Percentiles rank a stretch among this genome's conserved stretches.
phyloP scores from a whole-genome alignment of 2,329 filamentous ascomycete species.

The Colletotrichum lini region DNA sequence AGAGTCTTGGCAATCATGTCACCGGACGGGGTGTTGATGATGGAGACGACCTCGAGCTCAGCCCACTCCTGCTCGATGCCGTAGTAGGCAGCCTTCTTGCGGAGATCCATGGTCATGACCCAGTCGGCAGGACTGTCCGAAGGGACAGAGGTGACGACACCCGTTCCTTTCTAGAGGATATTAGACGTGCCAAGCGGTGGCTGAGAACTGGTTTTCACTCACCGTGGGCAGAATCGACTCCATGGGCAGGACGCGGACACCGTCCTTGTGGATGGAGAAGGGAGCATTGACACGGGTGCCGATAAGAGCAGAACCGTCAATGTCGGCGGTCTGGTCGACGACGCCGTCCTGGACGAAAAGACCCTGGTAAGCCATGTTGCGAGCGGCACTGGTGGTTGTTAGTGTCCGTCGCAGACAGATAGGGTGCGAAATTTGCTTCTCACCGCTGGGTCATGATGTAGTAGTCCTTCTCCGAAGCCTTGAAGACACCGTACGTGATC shows the following conservation, averaged over 20 bases:
- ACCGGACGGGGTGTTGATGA: conserved; percentile 93
- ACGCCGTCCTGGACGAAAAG: conserved; percentile 84
- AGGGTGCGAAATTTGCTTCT: neutral
- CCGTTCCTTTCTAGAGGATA: conserved; percentile 81
- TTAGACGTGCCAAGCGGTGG: neutral
- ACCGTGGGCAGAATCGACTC: conserved; percentile 85
- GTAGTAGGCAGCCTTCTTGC: conserved; percentile 97
- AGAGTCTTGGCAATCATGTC: conserved; percentile 87
- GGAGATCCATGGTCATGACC: conserved; percentile 87
- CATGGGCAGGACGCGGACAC: conserved; percentile 94
- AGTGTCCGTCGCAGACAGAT: neutral
- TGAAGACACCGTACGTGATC: conserved; percentile 91
- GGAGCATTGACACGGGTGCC: conserved; percentile 93
- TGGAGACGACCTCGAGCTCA: conserved; percentile 87
- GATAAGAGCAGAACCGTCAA: conserved; percentile 84
- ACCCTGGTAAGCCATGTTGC: conserved; percentile 97
- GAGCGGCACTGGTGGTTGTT: conserved; percentile 71
- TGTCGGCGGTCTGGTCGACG: conserved; percentile 80
- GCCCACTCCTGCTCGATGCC: conserved; percentile 98
- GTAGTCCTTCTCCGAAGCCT: conserved; percentile 83
- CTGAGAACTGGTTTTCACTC: neutral
- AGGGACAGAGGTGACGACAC: conserved; percentile 95
- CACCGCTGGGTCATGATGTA: conserved; percentile 83
- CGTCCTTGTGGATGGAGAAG: conserved; percentile 85
- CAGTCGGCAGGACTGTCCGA: conserved; percentile 97